Percentiles rank a stretch among this genome's conserved stretches.
Evolutionary conservation across 306 rosid species (phyloP).

Genomic region (Sphenostylis stenocarpa): DNA sequence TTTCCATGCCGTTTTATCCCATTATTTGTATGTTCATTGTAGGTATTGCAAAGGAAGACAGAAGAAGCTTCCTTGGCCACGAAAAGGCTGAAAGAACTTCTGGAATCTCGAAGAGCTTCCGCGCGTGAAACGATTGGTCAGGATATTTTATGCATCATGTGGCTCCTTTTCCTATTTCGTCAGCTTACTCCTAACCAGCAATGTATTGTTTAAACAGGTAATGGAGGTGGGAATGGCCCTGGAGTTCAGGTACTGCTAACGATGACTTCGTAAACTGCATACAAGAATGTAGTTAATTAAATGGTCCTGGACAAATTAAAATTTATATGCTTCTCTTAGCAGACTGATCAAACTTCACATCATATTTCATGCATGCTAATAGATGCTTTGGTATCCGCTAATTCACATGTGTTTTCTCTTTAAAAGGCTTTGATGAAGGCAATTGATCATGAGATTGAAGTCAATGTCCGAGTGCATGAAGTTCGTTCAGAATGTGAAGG

Average conservation of each 20-base stretch:
- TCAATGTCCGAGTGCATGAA: constrained; percentile 84
- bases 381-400: constrained; percentile 14
- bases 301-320: constrained; percentile 7
- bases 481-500: constrained; percentile 90
- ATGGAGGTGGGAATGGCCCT: constrained; percentile 66
- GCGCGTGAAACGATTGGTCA: constrained; percentile 73
- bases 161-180: background rate
- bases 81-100: constrained; percentile 89
- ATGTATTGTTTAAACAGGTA: constrained; percentile 47
- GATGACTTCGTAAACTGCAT: constrained; percentile 6
- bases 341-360: background rate
- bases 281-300: constrained; percentile 23
- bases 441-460: constrained; percentile 93
- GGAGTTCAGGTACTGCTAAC: constrained; percentile 71
- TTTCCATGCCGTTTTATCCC: constrained; percentile 23
- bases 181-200: constrained; percentile 10
- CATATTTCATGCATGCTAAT: constrained; percentile 3
- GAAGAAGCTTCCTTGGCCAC: constrained; percentile 96
- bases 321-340: constrained; percentile 7
- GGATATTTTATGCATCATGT: constrained; percentile 29
- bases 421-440: constrained; percentile 78
- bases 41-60: constrained; percentile 96
- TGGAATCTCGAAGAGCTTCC: constrained; percentile 81
- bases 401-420: constrained; percentile 25
- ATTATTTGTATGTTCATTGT: constrained; percentile 13